Evolutionary conservation across 106 monocot genomes (phyloP).

Genomic region (Dendrobium chrysotoxum): DNA sequence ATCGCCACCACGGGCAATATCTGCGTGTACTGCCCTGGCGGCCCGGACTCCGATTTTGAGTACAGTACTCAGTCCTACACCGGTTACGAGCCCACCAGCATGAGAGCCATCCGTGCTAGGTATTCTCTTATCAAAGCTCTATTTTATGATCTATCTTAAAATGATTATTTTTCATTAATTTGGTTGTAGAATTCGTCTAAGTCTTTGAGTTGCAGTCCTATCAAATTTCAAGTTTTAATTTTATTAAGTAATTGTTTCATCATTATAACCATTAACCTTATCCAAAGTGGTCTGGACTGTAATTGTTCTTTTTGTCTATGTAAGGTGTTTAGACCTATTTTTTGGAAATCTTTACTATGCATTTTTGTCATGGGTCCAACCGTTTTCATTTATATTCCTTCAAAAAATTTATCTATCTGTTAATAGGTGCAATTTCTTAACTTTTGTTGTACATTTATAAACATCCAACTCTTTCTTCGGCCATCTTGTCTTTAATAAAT

Average conservation of each 20-base stretch:
- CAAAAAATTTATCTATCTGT: not conserved
- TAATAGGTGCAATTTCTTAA: not conserved
- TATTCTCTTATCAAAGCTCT: conserved; percentile 11
- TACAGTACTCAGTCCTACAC: conserved; percentile 99
- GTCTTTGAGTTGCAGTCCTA: too few relatives aligned
- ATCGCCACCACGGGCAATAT: conserved; percentile 97
- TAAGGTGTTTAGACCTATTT: not conserved
- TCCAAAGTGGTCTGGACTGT: not conserved
- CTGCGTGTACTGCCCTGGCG: conserved; percentile 96
- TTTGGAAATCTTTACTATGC: not conserved
- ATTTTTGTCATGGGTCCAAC: not conserved
- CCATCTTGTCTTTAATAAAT: not conserved
- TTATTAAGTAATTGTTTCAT: too few relatives aligned
- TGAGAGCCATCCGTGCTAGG: conserved; percentile 98
- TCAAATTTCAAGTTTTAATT: too few relatives aligned
- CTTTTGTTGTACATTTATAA: not conserved
- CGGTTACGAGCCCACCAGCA: conserved; percentile 98
- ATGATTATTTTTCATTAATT: too few relatives aligned
- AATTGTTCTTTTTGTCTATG: not conserved
- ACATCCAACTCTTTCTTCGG: not conserved
- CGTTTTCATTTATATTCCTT: not conserved
- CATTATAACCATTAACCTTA: not conserved
- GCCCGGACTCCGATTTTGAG: conserved; percentile 98
- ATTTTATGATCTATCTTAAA: not conserved
- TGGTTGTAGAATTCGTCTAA: too few relatives aligned